Conservation (phyloP, 176 grass and related monocot species). For the Lolium rigidum region DNA sequence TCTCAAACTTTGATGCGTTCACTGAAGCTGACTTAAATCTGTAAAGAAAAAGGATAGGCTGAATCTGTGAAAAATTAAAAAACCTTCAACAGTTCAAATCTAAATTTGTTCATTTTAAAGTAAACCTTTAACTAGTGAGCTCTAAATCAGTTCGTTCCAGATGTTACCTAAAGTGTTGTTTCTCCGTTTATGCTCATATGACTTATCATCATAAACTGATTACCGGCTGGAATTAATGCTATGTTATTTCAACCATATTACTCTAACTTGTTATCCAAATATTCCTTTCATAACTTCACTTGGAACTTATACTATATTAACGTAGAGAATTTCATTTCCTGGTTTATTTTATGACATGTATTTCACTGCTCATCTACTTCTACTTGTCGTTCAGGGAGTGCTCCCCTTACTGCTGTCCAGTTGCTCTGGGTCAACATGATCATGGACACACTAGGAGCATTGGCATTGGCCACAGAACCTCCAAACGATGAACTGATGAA, state of each 20-base stretch:
- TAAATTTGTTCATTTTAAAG: conserved; percentile 23
- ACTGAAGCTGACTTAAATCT: neutral
- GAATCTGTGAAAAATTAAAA: neutral
- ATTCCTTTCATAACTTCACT: neutral
- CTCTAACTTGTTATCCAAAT: conserved; percentile 5
- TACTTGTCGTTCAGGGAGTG: conserved; percentile 58
- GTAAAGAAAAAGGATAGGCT: conserved; percentile 6
- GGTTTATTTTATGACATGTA: conserved; percentile 12
- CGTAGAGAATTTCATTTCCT: neutral
- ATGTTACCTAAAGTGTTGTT: neutral
- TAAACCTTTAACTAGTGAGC: neutral
- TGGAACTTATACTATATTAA: neutral
- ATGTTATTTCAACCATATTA: neutral
- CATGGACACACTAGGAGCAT: conserved; percentile 97
- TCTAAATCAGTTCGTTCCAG: conserved; percentile 11
- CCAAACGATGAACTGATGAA: conserved; percentile 94
- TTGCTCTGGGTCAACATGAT: conserved; percentile 99
- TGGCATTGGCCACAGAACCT: conserved; percentile 95
- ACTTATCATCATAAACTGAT: conserved; percentile 19
- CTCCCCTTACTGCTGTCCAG: conserved; percentile 96
- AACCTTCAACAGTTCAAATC: neutral
- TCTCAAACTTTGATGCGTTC: neutral
- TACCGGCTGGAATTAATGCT: neutral
- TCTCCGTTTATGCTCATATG: neutral
- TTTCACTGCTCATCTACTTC: conserved; percentile 24